A percentile compares a stretch with the other conserved stretches of the same genome.
These are phyloP conservation scores for Trichocladium antarcticum DNA, from an alignment of 495 filamentous ascomycete genomes.

Conservation along the genomic window DNA sequence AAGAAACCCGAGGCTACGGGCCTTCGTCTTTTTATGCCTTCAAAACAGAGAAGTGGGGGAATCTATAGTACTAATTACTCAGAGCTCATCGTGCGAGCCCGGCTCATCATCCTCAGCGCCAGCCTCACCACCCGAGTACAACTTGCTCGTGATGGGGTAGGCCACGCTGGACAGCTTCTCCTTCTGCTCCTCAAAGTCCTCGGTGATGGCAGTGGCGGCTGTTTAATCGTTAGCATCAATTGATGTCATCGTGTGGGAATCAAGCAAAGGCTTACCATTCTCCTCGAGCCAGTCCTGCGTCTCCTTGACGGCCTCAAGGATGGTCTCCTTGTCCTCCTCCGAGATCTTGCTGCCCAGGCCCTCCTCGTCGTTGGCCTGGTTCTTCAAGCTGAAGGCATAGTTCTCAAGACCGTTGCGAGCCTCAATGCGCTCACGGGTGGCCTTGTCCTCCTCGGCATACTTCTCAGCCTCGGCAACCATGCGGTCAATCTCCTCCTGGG, in stretches of 20 bases:
- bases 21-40: slow-evolving; percentile 17
- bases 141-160: slow-evolving; percentile 97
- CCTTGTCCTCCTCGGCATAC: slow-evolving; percentile 98
- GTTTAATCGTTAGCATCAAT: slow-evolving; percentile 14
- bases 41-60: slow-evolving; percentile 19
- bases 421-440: slow-evolving; percentile 84
- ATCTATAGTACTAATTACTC: slow-evolving; percentile 44
- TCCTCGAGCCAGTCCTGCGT: slow-evolving; percentile 95
- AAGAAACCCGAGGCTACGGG: too few species aligned
- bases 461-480: slow-evolving; percentile 97
- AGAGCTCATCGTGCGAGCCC: slow-evolving; percentile 76
- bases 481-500: slow-evolving; percentile 93
- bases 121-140: slow-evolving; percentile 61
- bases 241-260: not conserved
- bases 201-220: slow-evolving; percentile 66
- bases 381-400: slow-evolving; percentile 95
- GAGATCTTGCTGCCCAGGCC: slow-evolving; percentile 94
- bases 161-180: slow-evolving; percentile 95
- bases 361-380: slow-evolving; percentile 96
- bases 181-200: slow-evolving; percentile 99
- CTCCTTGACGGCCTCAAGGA: slow-evolving; percentile 96
- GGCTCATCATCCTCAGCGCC: slow-evolving; percentile 64
- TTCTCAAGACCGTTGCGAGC: slow-evolving; percentile 94
- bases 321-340: slow-evolving; percentile 96
- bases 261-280: slow-evolving; percentile 41